Base-by-base conservation (phyloP, 352 stramenopile genomes). In the Aphanomyces cochlioides region DNA sequence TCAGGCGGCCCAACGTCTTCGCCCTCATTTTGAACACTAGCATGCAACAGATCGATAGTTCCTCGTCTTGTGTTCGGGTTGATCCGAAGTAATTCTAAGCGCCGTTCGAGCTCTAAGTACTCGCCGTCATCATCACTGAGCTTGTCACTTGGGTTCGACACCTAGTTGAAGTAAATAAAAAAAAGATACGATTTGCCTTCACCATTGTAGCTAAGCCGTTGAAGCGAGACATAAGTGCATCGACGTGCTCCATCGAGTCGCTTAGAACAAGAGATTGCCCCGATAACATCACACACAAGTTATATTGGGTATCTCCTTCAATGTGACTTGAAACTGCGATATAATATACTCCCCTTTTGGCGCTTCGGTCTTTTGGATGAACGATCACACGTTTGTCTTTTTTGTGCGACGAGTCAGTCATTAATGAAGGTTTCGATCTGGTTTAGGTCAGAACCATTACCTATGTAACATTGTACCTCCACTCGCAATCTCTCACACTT, bases 121-220 rank as follows among this genome's bases (percentile, higher is more conserved):
- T 54, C 54, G 12, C n/a, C 15, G 8, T 70, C 39, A 34, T 70
- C 64, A 15, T 41, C n/a, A 10, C 15, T 5, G 4, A 21, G 2
- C 2, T 17, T 48, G 40, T 19, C n/a, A n/a, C 39, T 41, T n/a
- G 59, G 47, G n/a, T 50, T 54, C 6, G 53, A 43, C 13, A 70
- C 64, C 64, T 70, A 66, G 17, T 5, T n/a, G 6, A 1, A 34
- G 17, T 10, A 47, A 54, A 37, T 15, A 4, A 34, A 19, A 0
- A n/a, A 34, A 60, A 34, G 8, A n/a, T 37, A 64, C 17, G 60
- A 15, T 38, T 19, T 57, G 50, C 7, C n/a, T 10, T n/a, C 7
- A 70, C 64, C 15, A 70, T 34, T 21, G 47, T 70, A 3, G 64
- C 64, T 13, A 70, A 38, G 21, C 47, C 39, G 38, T 70, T 59